A percentile compares a stretch with the other conserved stretches of the same genome.
These are phyloP conservation scores for Fraxinus sp. DNA, from an alignment of 305 asterid species.

Conservation along the genomic window DNA sequence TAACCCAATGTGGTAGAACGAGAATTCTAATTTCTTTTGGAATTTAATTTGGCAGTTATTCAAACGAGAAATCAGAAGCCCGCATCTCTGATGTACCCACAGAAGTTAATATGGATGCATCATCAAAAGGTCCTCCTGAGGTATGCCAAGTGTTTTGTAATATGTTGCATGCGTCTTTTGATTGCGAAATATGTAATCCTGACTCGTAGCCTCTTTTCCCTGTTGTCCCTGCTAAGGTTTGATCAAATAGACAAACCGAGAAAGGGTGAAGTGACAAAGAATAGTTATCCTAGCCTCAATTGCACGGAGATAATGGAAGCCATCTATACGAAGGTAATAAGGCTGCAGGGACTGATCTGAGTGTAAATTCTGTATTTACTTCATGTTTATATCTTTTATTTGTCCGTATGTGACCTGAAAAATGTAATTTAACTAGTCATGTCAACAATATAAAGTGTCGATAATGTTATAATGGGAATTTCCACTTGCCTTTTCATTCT, in stretches of 20 bases:
- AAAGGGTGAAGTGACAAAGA: slow-evolving; percentile 5
- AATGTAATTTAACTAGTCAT: neutral
- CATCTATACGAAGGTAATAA: neutral
- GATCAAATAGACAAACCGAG: slow-evolving; percentile 15
- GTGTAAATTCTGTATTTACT: neutral
- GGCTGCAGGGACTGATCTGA: neutral
- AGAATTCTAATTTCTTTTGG: slow-evolving; percentile 6
- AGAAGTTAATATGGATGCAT: slow-evolving; percentile 41
- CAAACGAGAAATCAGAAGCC: slow-evolving; percentile 90
- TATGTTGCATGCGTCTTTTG: neutral
- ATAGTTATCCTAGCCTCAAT: neutral
- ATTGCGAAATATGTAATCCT: slow-evolving; percentile 1
- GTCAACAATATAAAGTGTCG: neutral
- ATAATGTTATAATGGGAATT: neutral
- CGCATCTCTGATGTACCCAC: slow-evolving; percentile 58
- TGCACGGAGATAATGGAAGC: neutral
- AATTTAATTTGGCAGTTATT: slow-evolving; percentile 41
- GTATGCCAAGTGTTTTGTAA: slow-evolving; percentile 28
- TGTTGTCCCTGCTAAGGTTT: slow-evolving; percentile 32
- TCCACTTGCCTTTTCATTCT: neutral
- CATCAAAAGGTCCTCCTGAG: slow-evolving; percentile 47
- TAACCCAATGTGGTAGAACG: neutral
- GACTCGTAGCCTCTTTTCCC: slow-evolving; percentile 9
- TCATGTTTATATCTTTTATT: neutral
- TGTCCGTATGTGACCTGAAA: neutral